A percentile compares a stretch with the other conserved stretches of the same genome.
phyloP scores from a whole-genome alignment of 139 green algal species.

The Chlamydomonas eustigma region DNA sequence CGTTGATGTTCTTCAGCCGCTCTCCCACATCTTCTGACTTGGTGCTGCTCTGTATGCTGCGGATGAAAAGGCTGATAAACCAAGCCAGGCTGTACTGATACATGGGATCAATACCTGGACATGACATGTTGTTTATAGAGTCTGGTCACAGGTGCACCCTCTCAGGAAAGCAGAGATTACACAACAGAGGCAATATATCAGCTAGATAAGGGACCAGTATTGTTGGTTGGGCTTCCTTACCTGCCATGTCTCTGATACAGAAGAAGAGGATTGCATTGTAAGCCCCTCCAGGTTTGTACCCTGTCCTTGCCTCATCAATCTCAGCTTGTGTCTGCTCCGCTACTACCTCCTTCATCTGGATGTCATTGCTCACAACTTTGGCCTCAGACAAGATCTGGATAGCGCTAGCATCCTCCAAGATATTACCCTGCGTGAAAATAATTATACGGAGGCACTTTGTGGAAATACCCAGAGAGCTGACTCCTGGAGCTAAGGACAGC shows the following conservation, averaged over 20 bases:
- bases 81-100: conserved; percentile 68
- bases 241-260: conserved; percentile 55
- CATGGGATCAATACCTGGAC: conserved; percentile 62
- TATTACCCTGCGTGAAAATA: conserved; percentile 54
- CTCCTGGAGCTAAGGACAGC: too few species aligned
- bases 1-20: conserved; percentile 60
- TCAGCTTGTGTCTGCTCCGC: conserved; percentile 48
- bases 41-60: conserved; percentile 13
- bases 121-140: too few species aligned
- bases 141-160: too few species aligned
- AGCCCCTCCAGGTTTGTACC: conserved; percentile 55
- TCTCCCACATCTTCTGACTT: conserved; percentile 15
- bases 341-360: conserved; percentile 58
- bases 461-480: too few species aligned
- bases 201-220: too few species aligned
- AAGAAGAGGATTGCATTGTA: conserved; percentile 72
- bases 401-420: conserved; percentile 69
- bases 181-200: not conserved
- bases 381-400: conserved; percentile 66
- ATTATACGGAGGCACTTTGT: conserved; percentile 67
- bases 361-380: conserved; percentile 65
- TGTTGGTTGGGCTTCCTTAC: too few species aligned
- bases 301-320: conserved; percentile 12
- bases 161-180: conserved; percentile 20
- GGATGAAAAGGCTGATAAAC: conserved; percentile 59